Conservation (phyloP, 2,329 filamentous ascomycete species). For the Zarea fungicola region DNA sequence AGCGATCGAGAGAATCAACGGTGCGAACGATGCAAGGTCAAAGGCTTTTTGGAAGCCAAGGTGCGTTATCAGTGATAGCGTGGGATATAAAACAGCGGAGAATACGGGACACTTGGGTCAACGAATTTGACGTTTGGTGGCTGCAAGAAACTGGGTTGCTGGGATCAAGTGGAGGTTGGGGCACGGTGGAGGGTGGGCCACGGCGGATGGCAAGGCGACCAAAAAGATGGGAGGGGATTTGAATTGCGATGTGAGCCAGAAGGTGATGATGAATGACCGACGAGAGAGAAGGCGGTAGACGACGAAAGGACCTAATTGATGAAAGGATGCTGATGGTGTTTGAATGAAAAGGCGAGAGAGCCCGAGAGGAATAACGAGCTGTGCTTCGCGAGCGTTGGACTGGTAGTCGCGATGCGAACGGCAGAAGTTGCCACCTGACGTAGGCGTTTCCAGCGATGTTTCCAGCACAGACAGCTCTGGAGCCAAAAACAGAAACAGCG, state of each 20-base stretch:
- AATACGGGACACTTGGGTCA: background rate
- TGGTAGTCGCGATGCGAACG: constrained; percentile 11
- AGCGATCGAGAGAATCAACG: constrained; percentile 11
- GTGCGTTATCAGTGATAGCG: background rate
- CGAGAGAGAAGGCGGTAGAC: background rate
- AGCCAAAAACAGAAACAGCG: no score
- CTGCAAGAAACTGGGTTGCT: constrained; percentile 11
- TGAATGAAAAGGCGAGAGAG: constrained; percentile 1
- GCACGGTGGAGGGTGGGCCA: constrained; percentile 8
- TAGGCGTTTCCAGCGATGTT: background rate
- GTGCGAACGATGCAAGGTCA: constrained; percentile 9
- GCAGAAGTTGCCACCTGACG: constrained; percentile 13
- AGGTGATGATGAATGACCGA: background rate
- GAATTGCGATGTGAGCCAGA: background rate
- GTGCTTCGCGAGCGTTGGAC: background rate
- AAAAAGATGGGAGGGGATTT: constrained; percentile 9
- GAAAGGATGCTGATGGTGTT: constrained; percentile 11
- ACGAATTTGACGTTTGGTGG: constrained; percentile 1
- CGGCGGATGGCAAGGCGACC: background rate
- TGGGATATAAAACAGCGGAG: constrained; percentile 10
- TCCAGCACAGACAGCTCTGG: no score
- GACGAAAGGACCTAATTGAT: constrained; percentile 5
- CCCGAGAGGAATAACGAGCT: background rate
- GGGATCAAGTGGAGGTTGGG: constrained; percentile 12
- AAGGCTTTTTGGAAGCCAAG: constrained; percentile 1